Conservation (phyloP, 495 filamentous ascomycete species). For the Stereocaulon alpinum region DNA sequence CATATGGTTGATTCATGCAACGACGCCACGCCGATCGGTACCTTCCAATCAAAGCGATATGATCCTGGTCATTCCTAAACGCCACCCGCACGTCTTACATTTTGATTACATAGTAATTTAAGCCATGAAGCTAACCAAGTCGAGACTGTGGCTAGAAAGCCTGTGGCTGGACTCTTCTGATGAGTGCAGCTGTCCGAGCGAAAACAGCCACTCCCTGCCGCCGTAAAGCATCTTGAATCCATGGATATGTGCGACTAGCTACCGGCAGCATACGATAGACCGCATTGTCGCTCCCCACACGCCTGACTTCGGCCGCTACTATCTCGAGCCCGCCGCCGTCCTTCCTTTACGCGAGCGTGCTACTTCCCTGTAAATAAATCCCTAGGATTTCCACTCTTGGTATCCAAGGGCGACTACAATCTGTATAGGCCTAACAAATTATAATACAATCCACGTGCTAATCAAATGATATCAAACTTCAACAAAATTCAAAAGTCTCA, state of each 20-base stretch:
- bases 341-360: no score
- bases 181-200: neutral
- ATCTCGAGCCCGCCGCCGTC: no score
- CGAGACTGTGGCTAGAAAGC: slow-evolving; percentile 15
- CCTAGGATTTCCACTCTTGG: no score
- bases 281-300: no score
- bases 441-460: neutral
- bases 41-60: slow-evolving; percentile 18
- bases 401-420: no score
- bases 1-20: slow-evolving; percentile 19
- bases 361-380: no score
- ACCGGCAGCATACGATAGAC: no score
- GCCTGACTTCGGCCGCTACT: no score
- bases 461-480: slow-evolving; percentile 23
- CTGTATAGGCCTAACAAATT: no score
- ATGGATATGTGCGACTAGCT: no score
- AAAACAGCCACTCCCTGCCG: neutral
- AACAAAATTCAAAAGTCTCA: neutral
- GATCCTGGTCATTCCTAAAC: neutral
- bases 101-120: slow-evolving; percentile 21
- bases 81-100: neutral
- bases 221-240: neutral
- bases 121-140: slow-evolving; percentile 10
- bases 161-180: slow-evolving; percentile 13
- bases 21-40: slow-evolving; percentile 20